A percentile compares a stretch with the other conserved stretches of the same genome.
Conservation (phyloP, 768 basidiomycete genomes). For the Collybia sp. region DNA sequence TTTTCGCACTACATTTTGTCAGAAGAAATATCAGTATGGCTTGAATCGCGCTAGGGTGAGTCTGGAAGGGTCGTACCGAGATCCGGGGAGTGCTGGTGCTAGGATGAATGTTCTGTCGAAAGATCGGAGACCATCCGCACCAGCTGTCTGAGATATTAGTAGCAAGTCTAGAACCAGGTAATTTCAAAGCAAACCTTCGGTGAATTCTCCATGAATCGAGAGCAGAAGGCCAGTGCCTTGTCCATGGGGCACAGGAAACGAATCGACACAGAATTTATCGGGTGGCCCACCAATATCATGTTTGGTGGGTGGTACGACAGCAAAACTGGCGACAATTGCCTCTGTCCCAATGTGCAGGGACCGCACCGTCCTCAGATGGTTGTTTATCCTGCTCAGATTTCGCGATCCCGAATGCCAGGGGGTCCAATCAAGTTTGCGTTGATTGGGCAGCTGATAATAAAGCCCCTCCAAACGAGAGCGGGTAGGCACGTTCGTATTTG, state of each 20-base stretch:
- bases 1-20: too few species aligned
- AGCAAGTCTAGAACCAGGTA: background rate
- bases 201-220: slow-evolving; percentile 85
- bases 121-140: slow-evolving; percentile 71
- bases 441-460: slow-evolving; percentile 72
- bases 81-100: slow-evolving; percentile 73
- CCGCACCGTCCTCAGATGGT: slow-evolving; percentile 55
- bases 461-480: slow-evolving; percentile 74
- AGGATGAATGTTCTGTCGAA: slow-evolving; percentile 93
- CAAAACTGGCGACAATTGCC: slow-evolving; percentile 54
- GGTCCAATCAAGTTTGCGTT: slow-evolving; percentile 77
- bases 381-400: slow-evolving; percentile 68
- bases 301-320: slow-evolving; percentile 66
- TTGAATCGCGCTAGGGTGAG: background rate
- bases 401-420: slow-evolving; percentile 71
- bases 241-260: slow-evolving; percentile 70
- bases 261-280: slow-evolving; percentile 84
- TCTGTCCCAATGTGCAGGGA: slow-evolving; percentile 73
- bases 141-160: slow-evolving; percentile 18
- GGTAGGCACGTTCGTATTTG: slow-evolving; percentile 76
- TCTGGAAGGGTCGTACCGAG: slow-evolving; percentile 55
- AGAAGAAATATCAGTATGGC: too few species aligned
- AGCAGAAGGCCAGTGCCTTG: slow-evolving; percentile 60
- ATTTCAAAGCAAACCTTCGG: slow-evolving; percentile 68
- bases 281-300: slow-evolving; percentile 80